Evolutionary conservation across 2,329 filamentous ascomycete genomes (phyloP).

Genomic region (Phyllosticta paracitricarpa): DNA sequence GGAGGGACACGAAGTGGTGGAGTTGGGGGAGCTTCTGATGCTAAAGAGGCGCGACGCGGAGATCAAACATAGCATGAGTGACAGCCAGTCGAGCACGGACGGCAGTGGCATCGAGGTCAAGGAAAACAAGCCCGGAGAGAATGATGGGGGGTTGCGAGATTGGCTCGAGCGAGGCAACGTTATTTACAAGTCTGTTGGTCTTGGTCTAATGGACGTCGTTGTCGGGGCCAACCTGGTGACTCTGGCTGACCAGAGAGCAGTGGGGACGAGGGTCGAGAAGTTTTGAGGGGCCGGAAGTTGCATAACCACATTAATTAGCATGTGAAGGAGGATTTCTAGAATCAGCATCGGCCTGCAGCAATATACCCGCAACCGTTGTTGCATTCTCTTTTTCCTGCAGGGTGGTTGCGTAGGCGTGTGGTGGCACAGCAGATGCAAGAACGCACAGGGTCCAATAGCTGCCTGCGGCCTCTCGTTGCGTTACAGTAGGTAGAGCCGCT

Average conservation of each 20-base stretch:
- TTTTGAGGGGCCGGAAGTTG: constrained; percentile 24
- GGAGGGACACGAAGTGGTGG: constrained; percentile 65
- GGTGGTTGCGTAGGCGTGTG: background rate
- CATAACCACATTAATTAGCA: background rate
- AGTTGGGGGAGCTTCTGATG: constrained; percentile 73
- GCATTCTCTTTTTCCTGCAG: background rate
- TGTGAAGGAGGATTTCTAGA: background rate
- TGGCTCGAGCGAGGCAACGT: constrained; percentile 56
- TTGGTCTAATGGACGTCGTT: constrained; percentile 59
- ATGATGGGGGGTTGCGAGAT: constrained; percentile 36
- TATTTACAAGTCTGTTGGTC: constrained; percentile 59
- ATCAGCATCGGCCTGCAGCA: background rate
- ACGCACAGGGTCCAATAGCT: background rate
- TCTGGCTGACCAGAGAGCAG: constrained; percentile 43
- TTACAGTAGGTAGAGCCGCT: background rate
- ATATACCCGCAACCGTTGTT: background rate
- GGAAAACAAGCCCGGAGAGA: constrained; percentile 18
- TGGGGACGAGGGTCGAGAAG: constrained; percentile 46
- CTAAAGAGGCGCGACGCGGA: constrained; percentile 44
- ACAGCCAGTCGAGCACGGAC: constrained; percentile 22
- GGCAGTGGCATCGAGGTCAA: constrained; percentile 18
- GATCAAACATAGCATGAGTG: constrained; percentile 14
- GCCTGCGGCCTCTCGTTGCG: background rate
- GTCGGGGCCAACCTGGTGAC: constrained; percentile 49
- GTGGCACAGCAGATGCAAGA: background rate